Percentiles rank a stretch among this genome's conserved stretches.
Conservation (phyloP, 1,284 basidiomycete genomes). For the Exobasidium rhododendri region DNA sequence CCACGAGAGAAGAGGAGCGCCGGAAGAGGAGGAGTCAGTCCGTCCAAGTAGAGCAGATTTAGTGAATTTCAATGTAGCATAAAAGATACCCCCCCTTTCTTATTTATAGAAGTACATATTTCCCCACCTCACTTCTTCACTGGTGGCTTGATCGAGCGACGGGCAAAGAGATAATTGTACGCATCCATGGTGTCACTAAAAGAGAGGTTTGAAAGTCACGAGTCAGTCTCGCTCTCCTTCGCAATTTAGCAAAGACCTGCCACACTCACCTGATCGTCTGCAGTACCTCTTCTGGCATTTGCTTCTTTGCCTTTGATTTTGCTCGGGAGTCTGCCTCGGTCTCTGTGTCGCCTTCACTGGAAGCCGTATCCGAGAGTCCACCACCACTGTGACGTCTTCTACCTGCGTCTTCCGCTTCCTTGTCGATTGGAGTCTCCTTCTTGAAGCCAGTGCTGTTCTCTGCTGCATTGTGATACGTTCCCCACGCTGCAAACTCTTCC, state of each 20-base stretch:
- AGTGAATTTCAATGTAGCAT: too few relatives aligned
- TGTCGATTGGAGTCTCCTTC: constrained; percentile 19
- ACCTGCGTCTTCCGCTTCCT: constrained; percentile 13
- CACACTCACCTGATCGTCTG: constrained; percentile 22
- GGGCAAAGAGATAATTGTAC: constrained; percentile 31
- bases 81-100: too few relatives aligned
- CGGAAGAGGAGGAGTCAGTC: neutral
- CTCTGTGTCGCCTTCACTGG: constrained; percentile 5
- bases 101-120: neutral
- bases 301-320: constrained; percentile 13
- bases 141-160: constrained; percentile 14
- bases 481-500: constrained; percentile 49
- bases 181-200: constrained; percentile 18
- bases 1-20: neutral
- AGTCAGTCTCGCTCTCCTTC: neutral
- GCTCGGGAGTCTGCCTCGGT: constrained; percentile 21
- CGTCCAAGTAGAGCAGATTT: too few relatives aligned
- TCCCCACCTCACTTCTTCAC: neutral
- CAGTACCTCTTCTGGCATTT: constrained; percentile 30
- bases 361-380: constrained; percentile 15
- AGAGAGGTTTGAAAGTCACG: neutral
- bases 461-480: constrained; percentile 45
- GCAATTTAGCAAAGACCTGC: neutral
- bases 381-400: constrained; percentile 7
- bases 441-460: constrained; percentile 48